Base-by-base conservation (phyloP, 257 asterid species). In the Ligustrum vulgare region DNA sequence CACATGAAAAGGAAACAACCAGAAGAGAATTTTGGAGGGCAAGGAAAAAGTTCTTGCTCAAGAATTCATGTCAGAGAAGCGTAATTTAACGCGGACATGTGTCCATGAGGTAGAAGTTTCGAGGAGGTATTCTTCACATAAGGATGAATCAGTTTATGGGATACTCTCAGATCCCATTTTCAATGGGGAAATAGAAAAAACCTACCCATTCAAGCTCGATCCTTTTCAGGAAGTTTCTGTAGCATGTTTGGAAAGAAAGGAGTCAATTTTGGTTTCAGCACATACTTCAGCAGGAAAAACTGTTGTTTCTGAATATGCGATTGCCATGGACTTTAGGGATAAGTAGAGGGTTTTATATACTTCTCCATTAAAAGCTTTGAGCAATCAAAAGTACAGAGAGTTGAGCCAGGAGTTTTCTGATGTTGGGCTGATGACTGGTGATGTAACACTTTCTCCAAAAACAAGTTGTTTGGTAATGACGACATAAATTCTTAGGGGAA, bases 381-480 rank as follows among this genome's bases (percentile, higher is more conserved):
- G 97, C 72, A 95, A 95, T 83, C 99, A 92, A 90, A 95, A 95
- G 72, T 95, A 95, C 63, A 87, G 99, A 76, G 99, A 95, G 79
- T 78, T 95, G 79, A 90, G 89, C 67, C 98, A 95, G 75, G 98
- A 95, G 90, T 95, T 95, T 82, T 77, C 90, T 1, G 96, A 93
- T 84, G 99, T 95, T 9, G 99, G 65, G 32, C 22, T 58, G 65
- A 58, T 58, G 65, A 58, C 65, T 20, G 65, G 65, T 58, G 65
- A 58, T 73, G 99, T 95, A 45, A 92, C 98, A 0, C 80, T 93
- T 1, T 88, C 96, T 2, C 99, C 99, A 2, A 95, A 93, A 75
- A 98, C 99, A 0, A 95, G 96, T 87, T 92, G 98, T 87, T 83
- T 95, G 87, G 99, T 95, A 75, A 95, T 95, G 99, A 95, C 99